Conservation (phyloP, 1,284 basidiomycete species). For the Pisolithus thermaeus region DNA sequence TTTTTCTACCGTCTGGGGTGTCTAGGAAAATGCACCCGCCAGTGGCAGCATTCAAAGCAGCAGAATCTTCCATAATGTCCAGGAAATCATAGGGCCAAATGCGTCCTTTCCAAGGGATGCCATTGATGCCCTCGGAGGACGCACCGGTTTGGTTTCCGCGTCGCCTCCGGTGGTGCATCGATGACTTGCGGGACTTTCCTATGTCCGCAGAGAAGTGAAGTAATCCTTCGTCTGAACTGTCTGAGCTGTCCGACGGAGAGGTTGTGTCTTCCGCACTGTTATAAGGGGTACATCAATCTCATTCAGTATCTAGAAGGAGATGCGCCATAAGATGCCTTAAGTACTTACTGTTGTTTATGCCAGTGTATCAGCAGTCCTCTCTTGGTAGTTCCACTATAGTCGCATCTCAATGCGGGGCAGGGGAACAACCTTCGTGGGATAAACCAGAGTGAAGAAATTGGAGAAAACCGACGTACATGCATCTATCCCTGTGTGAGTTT, state of each 20-base stretch:
- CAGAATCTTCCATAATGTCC: neutral
- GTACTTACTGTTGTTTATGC: neutral
- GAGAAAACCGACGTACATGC: conserved; percentile 10
- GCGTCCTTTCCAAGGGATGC: neutral
- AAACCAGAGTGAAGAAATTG: neutral
- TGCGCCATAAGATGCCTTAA: neutral
- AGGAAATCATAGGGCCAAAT: neutral
- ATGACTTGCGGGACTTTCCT: no score
- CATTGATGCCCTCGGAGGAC: neutral
- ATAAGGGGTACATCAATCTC: no score
- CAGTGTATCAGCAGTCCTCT: neutral
- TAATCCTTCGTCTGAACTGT: no score
- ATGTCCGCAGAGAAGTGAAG: no score
- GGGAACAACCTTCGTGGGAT: neutral
- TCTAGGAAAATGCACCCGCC: neutral
- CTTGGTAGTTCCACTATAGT: neutral
- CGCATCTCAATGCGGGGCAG: neutral
- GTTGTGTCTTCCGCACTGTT: no score
- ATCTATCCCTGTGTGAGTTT: conserved; percentile 10
- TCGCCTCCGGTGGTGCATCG: no score
- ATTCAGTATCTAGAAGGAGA: neutral
- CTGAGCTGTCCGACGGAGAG: no score
- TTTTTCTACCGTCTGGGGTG: neutral
- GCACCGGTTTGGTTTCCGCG: neutral
- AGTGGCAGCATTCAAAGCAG: neutral